Evolutionary conservation across 768 basidiomycete species (phyloP), one percentile per base, ranked within the genome.

Genomic region (Termitomyces sp.): DNA sequence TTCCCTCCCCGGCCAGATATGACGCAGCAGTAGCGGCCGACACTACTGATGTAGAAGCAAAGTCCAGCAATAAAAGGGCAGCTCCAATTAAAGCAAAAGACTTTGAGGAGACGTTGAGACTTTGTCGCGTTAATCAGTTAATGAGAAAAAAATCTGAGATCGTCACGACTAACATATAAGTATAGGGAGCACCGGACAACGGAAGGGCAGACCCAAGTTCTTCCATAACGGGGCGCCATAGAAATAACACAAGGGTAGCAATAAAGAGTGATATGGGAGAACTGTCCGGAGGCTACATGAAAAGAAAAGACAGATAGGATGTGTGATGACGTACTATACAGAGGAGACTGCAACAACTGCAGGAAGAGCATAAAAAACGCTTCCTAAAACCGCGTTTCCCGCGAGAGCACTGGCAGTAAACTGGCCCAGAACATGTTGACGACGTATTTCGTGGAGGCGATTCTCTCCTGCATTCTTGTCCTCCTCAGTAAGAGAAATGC

Each of bases 191-290:
- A 1, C 89, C 89, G 55, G 77, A 82, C 10, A 89, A 77, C 0
- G 87, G 85, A 1, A 90, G 68, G 3, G 88, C 86, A 4, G 84
- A 83, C 0, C 79, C 87, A 9, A 92, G 69, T 65, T 90, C 89
- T 61, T 82, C 78, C 81, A 92, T 84, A 46, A 91, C 78, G 2
- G 88, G 88, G 13, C 86, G 80, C 85, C 87, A 91, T 24, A 90
- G 65, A 62, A 85, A 86, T 3, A 88, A 65, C 1, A 86, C 76
- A 31, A 84, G 67, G 0, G 83, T 81, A 0, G 89, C 85, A 26
- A 85, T 63, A 37, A 86, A 77, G 56, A 91, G 72, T 8, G 87
- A 83, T 42, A 91, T 79, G 0, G 88, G 87, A 1, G 87, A 88
- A 64, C 85, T 87, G 61, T 46, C 43, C 6, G 22, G 12, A 3